Evolutionary conservation across 495 filamentous ascomycete genomes (phyloP).

Genomic region (Hypoxylon intermedium): DNA sequence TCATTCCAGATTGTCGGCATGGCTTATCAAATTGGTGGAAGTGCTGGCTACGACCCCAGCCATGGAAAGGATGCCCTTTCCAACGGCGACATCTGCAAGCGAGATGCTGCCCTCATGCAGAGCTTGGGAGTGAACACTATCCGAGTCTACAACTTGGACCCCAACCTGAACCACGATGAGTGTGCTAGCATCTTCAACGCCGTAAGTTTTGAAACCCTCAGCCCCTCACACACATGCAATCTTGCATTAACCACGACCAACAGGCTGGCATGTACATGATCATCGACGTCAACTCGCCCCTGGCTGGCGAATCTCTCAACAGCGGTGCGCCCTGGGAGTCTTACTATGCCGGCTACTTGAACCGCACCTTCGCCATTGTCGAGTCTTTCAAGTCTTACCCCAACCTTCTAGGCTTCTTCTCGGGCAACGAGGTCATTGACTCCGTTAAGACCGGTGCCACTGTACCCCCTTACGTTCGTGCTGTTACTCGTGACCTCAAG

Average conservation of each 20-base stretch:
- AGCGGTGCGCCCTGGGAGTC: slow-evolving; percentile 70
- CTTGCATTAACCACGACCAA: slow-evolving; percentile 1
- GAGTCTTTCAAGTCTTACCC: slow-evolving; percentile 94
- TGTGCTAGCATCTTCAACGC: slow-evolving; percentile 93
- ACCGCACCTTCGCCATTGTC: slow-evolving; percentile 85
- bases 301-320: slow-evolving; percentile 76
- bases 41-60: slow-evolving; percentile 73
- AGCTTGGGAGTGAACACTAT: slow-evolving; percentile 84
- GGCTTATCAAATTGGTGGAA: slow-evolving; percentile 93
- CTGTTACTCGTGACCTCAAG: slow-evolving; percentile 84
- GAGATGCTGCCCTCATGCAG: slow-evolving; percentile 94
- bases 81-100: slow-evolving; percentile 75
- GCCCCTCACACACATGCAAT: neutral
- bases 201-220: slow-evolving; percentile 58
- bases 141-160: slow-evolving; percentile 91
- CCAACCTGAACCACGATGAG: slow-evolving; percentile 81
- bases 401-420: slow-evolving; percentile 90
- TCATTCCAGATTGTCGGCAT: slow-evolving; percentile 90
- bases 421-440: slow-evolving; percentile 94
- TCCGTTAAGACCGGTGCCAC: slow-evolving; percentile 59
- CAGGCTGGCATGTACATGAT: slow-evolving; percentile 65
- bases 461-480: slow-evolving; percentile 71
- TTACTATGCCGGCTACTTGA: slow-evolving; percentile 78
- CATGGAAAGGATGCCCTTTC: slow-evolving; percentile 74
- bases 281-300: slow-evolving; percentile 91